phyloP scores from a whole-genome alignment of 2,329 filamentous ascomycete genomes.

The Beauveria sp. region DNA sequence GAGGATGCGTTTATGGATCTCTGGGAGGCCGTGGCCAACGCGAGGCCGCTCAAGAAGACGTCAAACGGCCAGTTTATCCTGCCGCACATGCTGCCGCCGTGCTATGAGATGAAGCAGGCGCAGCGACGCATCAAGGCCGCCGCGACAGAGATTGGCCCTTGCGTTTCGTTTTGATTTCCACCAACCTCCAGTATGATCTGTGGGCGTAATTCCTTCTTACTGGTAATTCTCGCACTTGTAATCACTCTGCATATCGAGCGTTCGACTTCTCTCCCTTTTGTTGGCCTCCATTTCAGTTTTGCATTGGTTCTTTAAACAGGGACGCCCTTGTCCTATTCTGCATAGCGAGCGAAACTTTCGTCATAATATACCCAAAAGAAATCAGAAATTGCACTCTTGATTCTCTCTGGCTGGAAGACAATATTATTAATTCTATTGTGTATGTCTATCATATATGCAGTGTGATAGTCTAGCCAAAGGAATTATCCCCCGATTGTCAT shows the following conservation, averaged over 20 bases:
- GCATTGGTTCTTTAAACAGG: not conserved
- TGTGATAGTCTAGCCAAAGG: constrained; percentile 5
- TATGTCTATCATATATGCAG: constrained; percentile 10
- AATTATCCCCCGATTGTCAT: not conserved
- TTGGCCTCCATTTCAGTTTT: not conserved
- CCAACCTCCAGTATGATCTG: not conserved
- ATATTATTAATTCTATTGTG: constrained; percentile 6
- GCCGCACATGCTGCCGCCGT: constrained; percentile 12
- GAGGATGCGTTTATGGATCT: constrained; percentile 17
- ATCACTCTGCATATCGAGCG: not conserved
- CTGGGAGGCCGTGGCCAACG: constrained; percentile 19
- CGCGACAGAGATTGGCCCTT: not conserved
- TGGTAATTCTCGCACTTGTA: not conserved
- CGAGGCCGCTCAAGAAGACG: constrained; percentile 17
- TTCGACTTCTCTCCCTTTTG: not conserved
- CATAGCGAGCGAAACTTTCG: constrained; percentile 3
- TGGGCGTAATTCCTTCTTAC: not conserved
- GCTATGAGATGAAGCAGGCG: not conserved
- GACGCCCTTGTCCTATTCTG: not conserved
- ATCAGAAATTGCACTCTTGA: not conserved
- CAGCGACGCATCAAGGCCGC: not conserved
- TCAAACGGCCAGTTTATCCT: constrained; percentile 14
- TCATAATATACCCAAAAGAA: not conserved
- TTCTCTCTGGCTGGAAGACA: not conserved
- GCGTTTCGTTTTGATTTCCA: not conserved